Evolutionary conservation across 139 green algal genomes (phyloP).

Genomic region (Penium margaritaceum): DNA sequence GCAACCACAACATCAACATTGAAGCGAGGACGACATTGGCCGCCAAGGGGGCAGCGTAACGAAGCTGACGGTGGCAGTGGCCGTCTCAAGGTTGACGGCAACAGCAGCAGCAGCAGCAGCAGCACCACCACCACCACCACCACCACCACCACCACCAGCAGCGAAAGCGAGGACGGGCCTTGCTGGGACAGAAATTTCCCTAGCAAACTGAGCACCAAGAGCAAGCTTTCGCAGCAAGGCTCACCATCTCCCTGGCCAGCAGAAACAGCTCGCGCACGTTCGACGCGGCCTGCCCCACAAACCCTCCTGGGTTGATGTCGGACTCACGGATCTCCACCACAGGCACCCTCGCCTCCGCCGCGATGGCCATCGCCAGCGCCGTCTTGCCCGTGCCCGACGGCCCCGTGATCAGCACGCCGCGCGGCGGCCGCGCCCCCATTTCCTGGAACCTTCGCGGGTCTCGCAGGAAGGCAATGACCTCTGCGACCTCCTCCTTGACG

Average conservation of each 20-base stretch:
- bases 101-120: too few species aligned
- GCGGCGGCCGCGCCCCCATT: conserved; percentile 26
- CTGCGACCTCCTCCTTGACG: conserved; percentile 26
- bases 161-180: too few species aligned
- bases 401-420: conserved; percentile 29
- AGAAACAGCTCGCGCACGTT: conserved; percentile 19
- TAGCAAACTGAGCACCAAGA: too few species aligned
- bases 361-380: conserved; percentile 14
- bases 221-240: too few species aligned
- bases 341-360: conserved; percentile 23
- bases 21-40: too few species aligned
- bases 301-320: conserved; percentile 16
- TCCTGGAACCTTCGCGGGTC: conserved; percentile 28
- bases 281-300: conserved; percentile 19
- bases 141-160: too few species aligned
- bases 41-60: too few species aligned
- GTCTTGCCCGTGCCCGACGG: conserved; percentile 22
- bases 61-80: too few species aligned
- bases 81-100: too few species aligned
- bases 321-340: conserved; percentile 19
- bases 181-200: too few species aligned
- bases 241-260: conserved; percentile 3
- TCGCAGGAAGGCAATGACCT: conserved; percentile 32
- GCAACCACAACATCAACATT: too few species aligned
- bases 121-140: too few species aligned